Evolutionary conservation across 495 filamentous ascomycete genomes (phyloP).

Genomic region (Tuber borchii): DNA sequence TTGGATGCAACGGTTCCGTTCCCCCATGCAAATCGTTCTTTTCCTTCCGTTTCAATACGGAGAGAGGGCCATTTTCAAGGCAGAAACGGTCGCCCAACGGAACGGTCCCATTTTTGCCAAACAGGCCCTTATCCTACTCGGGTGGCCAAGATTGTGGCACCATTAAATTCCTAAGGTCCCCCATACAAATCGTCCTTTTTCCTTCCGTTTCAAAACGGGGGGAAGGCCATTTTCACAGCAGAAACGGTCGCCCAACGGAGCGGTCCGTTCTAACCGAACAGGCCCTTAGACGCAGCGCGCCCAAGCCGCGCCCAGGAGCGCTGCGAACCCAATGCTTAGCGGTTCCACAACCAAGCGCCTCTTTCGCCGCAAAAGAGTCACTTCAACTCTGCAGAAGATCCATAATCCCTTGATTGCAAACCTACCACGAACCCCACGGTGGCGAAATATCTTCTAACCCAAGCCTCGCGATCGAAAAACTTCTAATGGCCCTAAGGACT

Average conservation of each 20-base stretch:
- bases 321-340: not conserved
- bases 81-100: too few relatives aligned
- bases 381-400: not conserved
- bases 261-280: too few relatives aligned
- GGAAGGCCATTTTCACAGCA: too few relatives aligned
- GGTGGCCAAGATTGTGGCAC: not conserved
- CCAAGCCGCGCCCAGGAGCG: not conserved
- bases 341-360: not conserved
- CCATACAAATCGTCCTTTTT: too few relatives aligned
- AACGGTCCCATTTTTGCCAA: too few relatives aligned
- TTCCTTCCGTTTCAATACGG: too few relatives aligned
- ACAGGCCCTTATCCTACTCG: not conserved
- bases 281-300: not conserved
- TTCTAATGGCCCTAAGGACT: not conserved
- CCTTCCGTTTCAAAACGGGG: too few relatives aligned
- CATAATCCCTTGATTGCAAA: not conserved
- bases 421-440: not conserved
- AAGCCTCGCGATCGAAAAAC: not conserved
- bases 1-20: too few relatives aligned
- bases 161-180: not conserved
- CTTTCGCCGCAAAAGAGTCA: not conserved
- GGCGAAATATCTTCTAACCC: not conserved
- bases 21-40: too few relatives aligned
- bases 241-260: too few relatives aligned
- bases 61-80: too few relatives aligned